Evolutionary conservation across 768 basidiomycete genomes (phyloP), one percentile per base, ranked within the genome.

Genomic region (Mycena amicta): DNA sequence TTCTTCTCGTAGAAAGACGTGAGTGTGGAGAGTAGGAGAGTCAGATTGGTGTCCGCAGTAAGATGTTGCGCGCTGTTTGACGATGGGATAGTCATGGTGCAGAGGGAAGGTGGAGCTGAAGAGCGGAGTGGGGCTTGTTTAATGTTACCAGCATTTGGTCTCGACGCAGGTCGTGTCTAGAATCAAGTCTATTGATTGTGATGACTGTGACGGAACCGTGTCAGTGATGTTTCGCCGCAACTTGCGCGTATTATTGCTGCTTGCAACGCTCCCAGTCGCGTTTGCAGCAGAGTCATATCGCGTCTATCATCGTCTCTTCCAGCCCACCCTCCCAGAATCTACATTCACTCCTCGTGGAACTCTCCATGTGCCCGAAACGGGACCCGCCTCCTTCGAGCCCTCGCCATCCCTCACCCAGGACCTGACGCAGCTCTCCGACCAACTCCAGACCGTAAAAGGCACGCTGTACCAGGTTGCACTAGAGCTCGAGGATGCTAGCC

Each of bases 391-490:
- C 52, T 71, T 84, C 65, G 56, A 74, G 39, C 73, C 76, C 12
- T 73, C 79, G 5, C 68, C 79, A n/a, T 72, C 77, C 3, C 67
- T 83, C 41, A 64, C 68, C 16, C 66, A 82, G 55, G 83, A 87
- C 70, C 71, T 87, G 30, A 71, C 61, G 41, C 65, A 75, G 12
- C 82, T 85, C 64, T 66, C 78, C 41, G 72, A 76, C 49, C 63
- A 66, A 18, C 67, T 82, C 28, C 70, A 77, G 26, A 52, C 68
- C 37, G 55, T 73, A 28, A 74, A 71, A 46, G 67, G 76, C 8
- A 79, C 82, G 16, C 72, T 88, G 55, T 92, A 92, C 71, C 90
- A 93, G 73, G 72, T 93, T 46, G 88, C 92, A 45, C 75, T 93
- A 62, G 76, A 83, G 50, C 81, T 75, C 37, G 74, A 74, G 23